Conservation (phyloP, 2,329 filamentous ascomycete species). For the Alternaria rosae region DNA sequence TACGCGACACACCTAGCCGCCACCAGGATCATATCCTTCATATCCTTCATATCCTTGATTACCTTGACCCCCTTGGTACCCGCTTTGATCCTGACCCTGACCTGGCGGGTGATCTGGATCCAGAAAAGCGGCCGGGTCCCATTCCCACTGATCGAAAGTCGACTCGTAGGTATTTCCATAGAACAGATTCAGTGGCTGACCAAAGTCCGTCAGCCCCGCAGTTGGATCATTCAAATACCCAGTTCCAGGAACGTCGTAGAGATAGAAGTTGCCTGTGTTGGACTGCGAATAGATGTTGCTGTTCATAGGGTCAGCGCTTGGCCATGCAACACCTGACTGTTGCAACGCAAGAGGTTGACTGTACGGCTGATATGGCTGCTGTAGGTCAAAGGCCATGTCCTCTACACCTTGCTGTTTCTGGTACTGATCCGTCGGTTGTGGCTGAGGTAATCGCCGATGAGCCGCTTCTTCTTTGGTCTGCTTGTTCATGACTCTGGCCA, state of each 20-base stretch:
- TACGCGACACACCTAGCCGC: not conserved
- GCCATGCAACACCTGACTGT: not conserved
- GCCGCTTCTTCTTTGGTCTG: conserved; percentile 1
- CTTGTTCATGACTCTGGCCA: conserved; percentile 18
- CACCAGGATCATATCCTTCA: not conserved
- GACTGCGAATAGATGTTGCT: not conserved
- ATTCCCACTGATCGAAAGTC: conserved; percentile 18
- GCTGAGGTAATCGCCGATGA: not conserved
- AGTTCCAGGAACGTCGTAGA: not conserved
- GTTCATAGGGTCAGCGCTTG: not conserved
- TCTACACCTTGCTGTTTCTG: not conserved
- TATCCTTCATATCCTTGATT: not conserved
- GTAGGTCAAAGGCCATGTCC: not conserved
- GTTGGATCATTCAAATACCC: not conserved
- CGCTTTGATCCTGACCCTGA: not conserved
- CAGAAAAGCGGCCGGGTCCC: conserved; percentile 2
- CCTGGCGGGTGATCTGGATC: not conserved
- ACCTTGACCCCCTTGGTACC: not conserved
- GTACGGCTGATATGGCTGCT: not conserved
- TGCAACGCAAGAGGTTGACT: not conserved
- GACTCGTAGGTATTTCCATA: conserved; percentile 22
- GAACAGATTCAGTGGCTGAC: conserved; percentile 8
- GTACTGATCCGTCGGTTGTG: not conserved
- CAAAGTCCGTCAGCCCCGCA: not conserved
- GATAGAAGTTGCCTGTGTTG: not conserved